A percentile compares a stretch with the other conserved stretches of the same genome.
phyloP scores from a whole-genome alignment of 805 yeast species.

The Metschnikowia amazonensis region DNA sequence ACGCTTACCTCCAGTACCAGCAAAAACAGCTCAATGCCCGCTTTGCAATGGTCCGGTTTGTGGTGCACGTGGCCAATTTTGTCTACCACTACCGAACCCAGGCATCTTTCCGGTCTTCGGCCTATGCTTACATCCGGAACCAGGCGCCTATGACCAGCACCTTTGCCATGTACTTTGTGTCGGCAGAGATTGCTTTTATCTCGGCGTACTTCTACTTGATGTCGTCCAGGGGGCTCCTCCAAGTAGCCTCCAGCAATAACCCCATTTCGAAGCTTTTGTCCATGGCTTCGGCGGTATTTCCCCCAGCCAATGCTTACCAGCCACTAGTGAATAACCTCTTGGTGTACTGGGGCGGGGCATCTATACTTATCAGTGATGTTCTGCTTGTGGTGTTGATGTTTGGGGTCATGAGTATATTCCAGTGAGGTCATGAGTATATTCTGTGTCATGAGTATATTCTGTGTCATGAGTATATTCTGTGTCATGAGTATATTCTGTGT shows the following conservation, averaged over 20 bases:
- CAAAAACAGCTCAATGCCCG: constrained; percentile 31
- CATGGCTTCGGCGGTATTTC: constrained; percentile 34
- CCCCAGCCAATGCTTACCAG: constrained; percentile 28
- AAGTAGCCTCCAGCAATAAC: constrained; percentile 25
- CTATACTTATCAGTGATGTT: constrained; percentile 36
- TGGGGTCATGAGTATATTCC: constrained; percentile 30
- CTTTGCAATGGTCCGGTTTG: constrained; percentile 30
- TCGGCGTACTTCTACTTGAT: constrained; percentile 32
- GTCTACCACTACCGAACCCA: constrained; percentile 29
- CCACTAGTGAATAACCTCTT: constrained; percentile 27
- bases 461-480: no score
- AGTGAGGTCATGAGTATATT: no score
- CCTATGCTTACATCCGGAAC: constrained; percentile 25
- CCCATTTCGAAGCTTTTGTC: constrained; percentile 26
- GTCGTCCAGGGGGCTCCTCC: constrained; percentile 22
- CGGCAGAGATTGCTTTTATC: constrained; percentile 32
- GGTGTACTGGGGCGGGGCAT: constrained; percentile 36
- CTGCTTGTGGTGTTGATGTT: constrained; percentile 35
- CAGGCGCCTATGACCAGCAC: constrained; percentile 11
- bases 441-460: no score
- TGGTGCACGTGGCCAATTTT: constrained; percentile 29
- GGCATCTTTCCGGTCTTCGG: constrained; percentile 25
- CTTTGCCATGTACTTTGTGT: constrained; percentile 27
- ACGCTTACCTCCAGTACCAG: constrained; percentile 29
- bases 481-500: no score